phyloP scores from a whole-genome alignment of 2,329 filamentous ascomycete species.

The Parascedosporium putredinis region DNA sequence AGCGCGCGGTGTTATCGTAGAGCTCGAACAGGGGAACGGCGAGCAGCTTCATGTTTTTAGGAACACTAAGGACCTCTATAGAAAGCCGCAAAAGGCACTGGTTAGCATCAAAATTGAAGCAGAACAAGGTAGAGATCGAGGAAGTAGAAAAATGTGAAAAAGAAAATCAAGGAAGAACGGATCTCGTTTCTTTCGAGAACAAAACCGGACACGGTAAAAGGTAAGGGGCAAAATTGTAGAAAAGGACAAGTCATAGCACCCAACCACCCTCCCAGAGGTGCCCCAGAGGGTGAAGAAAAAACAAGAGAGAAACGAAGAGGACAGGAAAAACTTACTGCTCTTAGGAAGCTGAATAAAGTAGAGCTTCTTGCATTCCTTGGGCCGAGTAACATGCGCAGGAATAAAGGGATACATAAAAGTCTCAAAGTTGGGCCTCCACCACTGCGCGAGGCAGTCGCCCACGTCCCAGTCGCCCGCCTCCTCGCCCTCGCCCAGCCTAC shows the following conservation, averaged over 20 bases:
- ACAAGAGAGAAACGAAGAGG: not conserved
- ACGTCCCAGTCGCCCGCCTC: constrained; percentile 78
- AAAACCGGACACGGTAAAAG: not conserved
- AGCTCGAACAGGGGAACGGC: constrained; percentile 95
- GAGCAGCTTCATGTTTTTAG: constrained; percentile 99
- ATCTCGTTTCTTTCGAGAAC: too few species aligned
- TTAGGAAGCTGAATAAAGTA: constrained; percentile 93
- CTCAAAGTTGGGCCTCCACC: constrained; percentile 99
- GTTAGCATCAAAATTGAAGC: too few species aligned
- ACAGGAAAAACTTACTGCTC: constrained; percentile 55
- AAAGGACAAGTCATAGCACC: too few species aligned
- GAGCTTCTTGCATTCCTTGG: constrained; percentile 98
- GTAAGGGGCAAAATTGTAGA: not conserved
- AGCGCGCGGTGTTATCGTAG: constrained; percentile 92
- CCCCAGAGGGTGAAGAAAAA: not conserved
- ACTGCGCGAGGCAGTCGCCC: constrained; percentile 89
- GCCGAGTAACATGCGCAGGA: constrained; percentile 86
- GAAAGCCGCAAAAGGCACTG: too few species aligned
- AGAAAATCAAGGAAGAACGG: too few species aligned
- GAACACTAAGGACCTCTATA: constrained; percentile 84
- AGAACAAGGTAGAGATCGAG: too few species aligned
- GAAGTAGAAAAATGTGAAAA: too few species aligned
- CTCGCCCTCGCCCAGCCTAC: constrained; percentile 72
- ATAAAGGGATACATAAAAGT: constrained; percentile 99
- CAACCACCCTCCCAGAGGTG: too few species aligned